Evolutionary conservation across 192 early-diverging fungal genomes (phyloP).

Genomic region (Physocladia obscura): DNA sequence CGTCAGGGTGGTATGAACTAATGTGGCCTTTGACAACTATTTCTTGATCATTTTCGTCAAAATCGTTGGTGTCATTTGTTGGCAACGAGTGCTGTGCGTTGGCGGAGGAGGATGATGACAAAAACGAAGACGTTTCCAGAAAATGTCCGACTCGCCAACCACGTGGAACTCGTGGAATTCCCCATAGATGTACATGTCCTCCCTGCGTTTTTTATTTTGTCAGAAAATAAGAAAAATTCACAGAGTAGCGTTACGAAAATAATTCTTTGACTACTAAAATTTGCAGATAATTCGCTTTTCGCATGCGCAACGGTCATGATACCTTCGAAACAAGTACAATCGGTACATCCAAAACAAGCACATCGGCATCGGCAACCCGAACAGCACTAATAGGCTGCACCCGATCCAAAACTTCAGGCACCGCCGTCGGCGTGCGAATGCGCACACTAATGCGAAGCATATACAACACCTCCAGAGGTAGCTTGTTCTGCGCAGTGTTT

Average conservation of each 20-base stretch:
- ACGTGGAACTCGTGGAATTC: slow-evolving; percentile 14
- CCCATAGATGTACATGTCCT: slow-evolving; percentile 12
- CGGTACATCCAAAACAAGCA: slow-evolving; percentile 13
- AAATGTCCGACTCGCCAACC: slow-evolving; percentile 21
- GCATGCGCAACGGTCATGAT: too few species aligned
- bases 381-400: slow-evolving; percentile 9
- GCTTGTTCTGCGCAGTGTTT: slow-evolving; percentile 17
- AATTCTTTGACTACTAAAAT: too few species aligned
- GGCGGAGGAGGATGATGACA: neutral
- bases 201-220: too few species aligned
- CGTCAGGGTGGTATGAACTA: neutral
- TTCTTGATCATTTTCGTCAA: neutral
- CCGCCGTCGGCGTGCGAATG: neutral
- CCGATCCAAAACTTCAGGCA: neutral
- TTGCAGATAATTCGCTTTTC: too few species aligned
- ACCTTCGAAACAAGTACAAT: slow-evolving; percentile 18
- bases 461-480: slow-evolving; percentile 10
- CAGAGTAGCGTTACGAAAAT: too few species aligned
- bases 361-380: neutral
- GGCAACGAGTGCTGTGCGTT: neutral
- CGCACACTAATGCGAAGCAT: slow-evolving; percentile 19
- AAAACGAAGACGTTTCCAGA: neutral
- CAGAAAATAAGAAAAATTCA: too few species aligned
- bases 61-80: too few species aligned
- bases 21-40: neutral